phyloP scores from a whole-genome alignment of 805 yeast genomes.

The Hanseniaspora hatyaiensis region DNA sequence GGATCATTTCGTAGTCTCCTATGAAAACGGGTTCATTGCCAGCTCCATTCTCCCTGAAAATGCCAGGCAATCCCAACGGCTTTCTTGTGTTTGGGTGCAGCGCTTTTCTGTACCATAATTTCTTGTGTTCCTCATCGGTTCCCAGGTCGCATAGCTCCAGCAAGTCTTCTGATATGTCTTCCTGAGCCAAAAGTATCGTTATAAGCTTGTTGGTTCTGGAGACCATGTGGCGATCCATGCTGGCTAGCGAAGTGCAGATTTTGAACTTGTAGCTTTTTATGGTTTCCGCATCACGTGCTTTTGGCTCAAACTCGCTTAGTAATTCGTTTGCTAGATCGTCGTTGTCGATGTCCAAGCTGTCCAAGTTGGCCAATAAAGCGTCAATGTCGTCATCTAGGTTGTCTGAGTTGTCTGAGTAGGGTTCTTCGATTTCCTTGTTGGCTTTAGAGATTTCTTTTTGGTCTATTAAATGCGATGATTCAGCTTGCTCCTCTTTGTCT shows the following conservation, averaged over 20 bases:
- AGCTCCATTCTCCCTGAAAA: slow-evolving; percentile 72
- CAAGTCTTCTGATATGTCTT: slow-evolving; percentile 1
- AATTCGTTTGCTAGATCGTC: slow-evolving; percentile 15
- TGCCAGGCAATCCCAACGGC: slow-evolving; percentile 55
- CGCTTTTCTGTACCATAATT: slow-evolving; percentile 56
- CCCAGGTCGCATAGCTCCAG: slow-evolving; percentile 52
- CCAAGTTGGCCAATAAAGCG: slow-evolving; percentile 25
- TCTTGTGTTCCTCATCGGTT: slow-evolving; percentile 75
- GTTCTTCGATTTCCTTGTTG: too few relatives aligned
- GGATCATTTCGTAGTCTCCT: slow-evolving; percentile 77
- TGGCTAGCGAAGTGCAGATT: slow-evolving; percentile 75
- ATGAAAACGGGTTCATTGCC: slow-evolving; percentile 32
- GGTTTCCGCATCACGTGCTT: slow-evolving; percentile 10
- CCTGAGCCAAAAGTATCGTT: slow-evolving; percentile 52
- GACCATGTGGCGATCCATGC: slow-evolving; percentile 68
- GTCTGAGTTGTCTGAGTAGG: too few relatives aligned
- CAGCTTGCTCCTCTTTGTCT: too few relatives aligned
- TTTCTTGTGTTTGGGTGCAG: slow-evolving; percentile 38
- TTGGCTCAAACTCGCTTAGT: slow-evolving; percentile 18
- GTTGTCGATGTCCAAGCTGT: slow-evolving; percentile 23
- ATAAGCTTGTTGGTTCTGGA: slow-evolving; percentile 64
- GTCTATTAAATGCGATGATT: too few relatives aligned
- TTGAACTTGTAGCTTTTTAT: slow-evolving; percentile 51
- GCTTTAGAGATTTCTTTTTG: too few relatives aligned
- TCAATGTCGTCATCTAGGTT: slow-evolving; percentile 27